Conservation (phyloP, 1,284 basidiomycete species). For the Cutaneotrichosporon sp. region DNA sequence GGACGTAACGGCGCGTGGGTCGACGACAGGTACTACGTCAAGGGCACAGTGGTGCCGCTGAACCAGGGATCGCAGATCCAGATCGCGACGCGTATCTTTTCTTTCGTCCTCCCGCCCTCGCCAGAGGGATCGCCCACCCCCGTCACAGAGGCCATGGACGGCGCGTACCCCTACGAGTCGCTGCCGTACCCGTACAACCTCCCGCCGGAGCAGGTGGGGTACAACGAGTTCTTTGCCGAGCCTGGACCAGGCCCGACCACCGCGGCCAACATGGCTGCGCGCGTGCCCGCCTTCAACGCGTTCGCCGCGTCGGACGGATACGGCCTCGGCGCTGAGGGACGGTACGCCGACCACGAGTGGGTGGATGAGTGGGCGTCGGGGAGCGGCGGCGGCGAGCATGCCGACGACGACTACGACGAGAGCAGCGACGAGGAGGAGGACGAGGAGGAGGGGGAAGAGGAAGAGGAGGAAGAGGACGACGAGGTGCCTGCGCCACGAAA, state of each 20-base stretch:
- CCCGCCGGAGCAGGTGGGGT: slow-evolving; percentile 36
- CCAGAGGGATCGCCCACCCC: slow-evolving; percentile 32
- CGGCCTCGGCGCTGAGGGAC: slow-evolving; percentile 29
- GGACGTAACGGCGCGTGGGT: slow-evolving; percentile 98
- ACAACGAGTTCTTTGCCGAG: slow-evolving; percentile 43
- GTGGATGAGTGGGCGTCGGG: slow-evolving; percentile 29
- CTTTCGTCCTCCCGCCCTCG: slow-evolving; percentile 76
- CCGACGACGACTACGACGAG: slow-evolving; percentile 19
- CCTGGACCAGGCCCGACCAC: slow-evolving; percentile 35
- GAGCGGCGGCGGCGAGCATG: no score
- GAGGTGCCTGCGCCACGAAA: slow-evolving; percentile 6
- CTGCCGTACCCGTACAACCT: slow-evolving; percentile 43
- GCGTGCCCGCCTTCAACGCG: slow-evolving; percentile 42
- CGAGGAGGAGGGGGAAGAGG: slow-evolving; percentile 22
- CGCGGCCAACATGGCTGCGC: slow-evolving; percentile 29
- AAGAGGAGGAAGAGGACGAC: slow-evolving; percentile 15
- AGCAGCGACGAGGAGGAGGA: slow-evolving; percentile 29
- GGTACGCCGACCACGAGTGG: slow-evolving; percentile 21
- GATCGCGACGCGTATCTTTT: slow-evolving; percentile 95
- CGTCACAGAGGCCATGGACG: slow-evolving; percentile 23
- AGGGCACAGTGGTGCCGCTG: slow-evolving; percentile 75
- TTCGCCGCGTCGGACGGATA: slow-evolving; percentile 39
- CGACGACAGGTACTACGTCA: slow-evolving; percentile 88
- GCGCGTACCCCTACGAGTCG: slow-evolving; percentile 21
- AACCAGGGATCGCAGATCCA: slow-evolving; percentile 90